phyloP scores from a whole-genome alignment of 495 filamentous ascomycete genomes.

The Lentithecium fluviatile region DNA sequence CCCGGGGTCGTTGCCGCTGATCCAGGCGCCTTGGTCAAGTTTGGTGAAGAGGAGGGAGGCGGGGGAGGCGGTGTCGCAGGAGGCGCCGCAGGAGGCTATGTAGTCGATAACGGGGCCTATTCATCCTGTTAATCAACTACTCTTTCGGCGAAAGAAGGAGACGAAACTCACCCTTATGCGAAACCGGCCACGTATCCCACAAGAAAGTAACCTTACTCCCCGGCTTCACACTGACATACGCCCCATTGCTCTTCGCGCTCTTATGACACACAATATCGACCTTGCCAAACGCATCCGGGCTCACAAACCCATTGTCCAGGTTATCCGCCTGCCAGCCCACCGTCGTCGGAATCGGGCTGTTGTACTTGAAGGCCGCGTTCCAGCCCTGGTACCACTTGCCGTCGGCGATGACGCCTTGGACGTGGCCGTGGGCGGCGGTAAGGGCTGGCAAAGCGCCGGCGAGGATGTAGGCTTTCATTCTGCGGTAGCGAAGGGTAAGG shows the following conservation, averaged over 20 bases:
- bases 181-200: conserved; percentile 39
- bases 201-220: conserved; percentile 46
- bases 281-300: conserved; percentile 46
- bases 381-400: conserved; percentile 48
- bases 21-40: conserved; percentile 41
- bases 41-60: conserved; percentile 46
- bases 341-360: conserved; percentile 43
- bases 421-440: conserved; percentile 31
- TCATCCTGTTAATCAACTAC: not conserved
- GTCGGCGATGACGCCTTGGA: conserved; percentile 30
- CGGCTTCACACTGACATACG: conserved; percentile 47
- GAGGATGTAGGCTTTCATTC: conserved; percentile 4
- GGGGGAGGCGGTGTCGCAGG: conserved; percentile 33
- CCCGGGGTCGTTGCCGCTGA: conserved; percentile 24
- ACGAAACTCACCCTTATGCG: conserved; percentile 21
- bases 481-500: not conserved
- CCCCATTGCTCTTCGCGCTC: conserved; percentile 51
- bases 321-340: conserved; percentile 57
- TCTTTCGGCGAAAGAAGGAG: too few relatives aligned
- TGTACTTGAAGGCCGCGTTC: conserved; percentile 47
- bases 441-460: conserved; percentile 3
- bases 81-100: conserved; percentile 30
- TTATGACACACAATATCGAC: conserved; percentile 56
- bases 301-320: conserved; percentile 61
- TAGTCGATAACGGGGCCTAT: conserved; percentile 35